These are phyloP conservation scores for Blastobotrys americana DNA, from an alignment of 805 yeast species.

Conservation along the genomic window DNA sequence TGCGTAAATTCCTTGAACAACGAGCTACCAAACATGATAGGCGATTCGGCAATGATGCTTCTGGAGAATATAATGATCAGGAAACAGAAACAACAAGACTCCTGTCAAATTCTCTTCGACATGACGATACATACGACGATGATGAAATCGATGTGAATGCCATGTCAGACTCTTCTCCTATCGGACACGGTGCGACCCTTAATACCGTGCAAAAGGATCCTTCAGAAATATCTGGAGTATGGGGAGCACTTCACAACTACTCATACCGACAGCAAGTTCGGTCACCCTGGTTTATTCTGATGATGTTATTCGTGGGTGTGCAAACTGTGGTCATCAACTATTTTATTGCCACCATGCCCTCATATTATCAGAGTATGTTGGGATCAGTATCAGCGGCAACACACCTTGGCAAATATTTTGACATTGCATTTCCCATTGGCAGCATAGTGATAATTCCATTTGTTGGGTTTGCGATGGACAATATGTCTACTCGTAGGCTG, in stretches of 20 bases:
- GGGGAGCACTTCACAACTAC: constrained; percentile 70
- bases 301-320: constrained; percentile 72
- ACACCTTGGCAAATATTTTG: constrained; percentile 65
- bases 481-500: constrained; percentile 54
- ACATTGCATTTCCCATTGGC: constrained; percentile 80
- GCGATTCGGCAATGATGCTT: background rate
- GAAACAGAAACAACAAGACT: constrained; percentile 26
- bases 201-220: constrained; percentile 13
- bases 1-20: constrained; percentile 29
- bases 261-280: constrained; percentile 39
- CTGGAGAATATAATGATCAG: constrained; percentile 22
- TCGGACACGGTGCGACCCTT: constrained; percentile 1
- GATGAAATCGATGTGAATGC: constrained; percentile 9
- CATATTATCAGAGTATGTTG: constrained; percentile 73
- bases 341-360: constrained; percentile 79
- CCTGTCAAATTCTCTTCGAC: background rate
- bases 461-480: constrained; percentile 74
- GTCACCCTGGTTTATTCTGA: constrained; percentile 69
- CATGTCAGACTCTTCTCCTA: background rate
- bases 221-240: constrained; percentile 42
- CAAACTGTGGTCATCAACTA: constrained; percentile 91
- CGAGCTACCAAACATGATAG: background rate
- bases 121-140: constrained; percentile 2
- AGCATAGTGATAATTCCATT: constrained; percentile 83
- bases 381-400: constrained; percentile 46